Base-by-base conservation (phyloP, 768 basidiomycete species). In the Calocera viscosa region DNA sequence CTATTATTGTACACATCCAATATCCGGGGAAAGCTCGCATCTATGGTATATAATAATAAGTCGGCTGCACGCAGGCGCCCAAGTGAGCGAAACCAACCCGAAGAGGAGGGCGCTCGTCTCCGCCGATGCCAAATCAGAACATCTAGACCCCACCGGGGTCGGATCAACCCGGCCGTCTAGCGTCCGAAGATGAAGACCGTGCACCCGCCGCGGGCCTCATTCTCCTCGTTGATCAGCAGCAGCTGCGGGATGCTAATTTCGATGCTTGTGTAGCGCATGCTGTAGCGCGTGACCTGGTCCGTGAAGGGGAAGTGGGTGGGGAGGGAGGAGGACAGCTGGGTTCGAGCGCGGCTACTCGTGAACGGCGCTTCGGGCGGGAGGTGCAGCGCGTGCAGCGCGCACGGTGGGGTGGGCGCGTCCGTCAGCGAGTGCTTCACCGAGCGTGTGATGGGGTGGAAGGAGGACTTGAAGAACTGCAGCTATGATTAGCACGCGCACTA, bases 391-490 rank as follows among this genome's bases (percentile, higher is more conserved):
- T 60, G 53, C 53, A 60, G 53, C 53, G 53, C 24, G 26, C 53
- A 60, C 2, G 53, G 53, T 10, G 53, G 53, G 14, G 53, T 60
- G 14, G 53, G 53, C 30, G 53, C 26, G 53, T 60, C 53, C 26
- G 53, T 16, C 24, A 60, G 30, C 14, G 53, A 32, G 53, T 60
- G 53, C 53, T 60, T 60, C 14, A 60, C 53, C 30, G 53, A 28
- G 26, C 53, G 53, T 5, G 53, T 28, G 53, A 60, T 60, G 14
- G 53, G 53, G 53, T 60, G 53, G 53, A 60, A 60, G 53, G 53
- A 60, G 30, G 53, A 28, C 22, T 32, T 60, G 30, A 60, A 60
- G 53, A 60, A 60, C 53, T 60, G 26, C 8, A 22, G 53, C 26
- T 60, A 16, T 28, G 8, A 10, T 60, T 26, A 28, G 53, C 53